phyloP scores from a whole-genome alignment of 352 stramenopile genomes.

The Globisporangium paroecandrum region DNA sequence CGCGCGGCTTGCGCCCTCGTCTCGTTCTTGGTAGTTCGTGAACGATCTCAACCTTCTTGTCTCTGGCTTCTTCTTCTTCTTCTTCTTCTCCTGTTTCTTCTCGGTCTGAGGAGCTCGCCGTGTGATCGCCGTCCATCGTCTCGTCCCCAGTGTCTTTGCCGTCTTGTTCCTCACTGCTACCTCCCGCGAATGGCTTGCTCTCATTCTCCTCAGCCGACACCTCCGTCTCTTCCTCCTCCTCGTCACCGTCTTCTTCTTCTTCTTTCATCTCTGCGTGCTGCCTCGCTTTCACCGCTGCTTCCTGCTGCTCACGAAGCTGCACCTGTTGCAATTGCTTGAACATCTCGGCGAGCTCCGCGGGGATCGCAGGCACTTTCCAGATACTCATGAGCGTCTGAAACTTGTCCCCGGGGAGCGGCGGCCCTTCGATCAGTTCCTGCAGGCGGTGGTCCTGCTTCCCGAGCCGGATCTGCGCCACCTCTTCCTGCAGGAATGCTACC shows the following conservation, averaged over 20 bases:
- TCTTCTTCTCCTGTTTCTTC: not conserved
- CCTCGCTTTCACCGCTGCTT: constrained; percentile 6
- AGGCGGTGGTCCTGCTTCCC: constrained; percentile 37
- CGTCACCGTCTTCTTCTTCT: not conserved
- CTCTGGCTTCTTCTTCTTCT: not conserved
- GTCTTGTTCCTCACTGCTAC: not conserved
- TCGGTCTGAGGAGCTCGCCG: not conserved
- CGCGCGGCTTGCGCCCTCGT: not conserved
- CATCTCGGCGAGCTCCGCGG: constrained; percentile 36
- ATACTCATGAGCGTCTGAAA: constrained; percentile 46
- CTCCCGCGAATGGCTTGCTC: not conserved
- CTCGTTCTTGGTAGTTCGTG: not conserved
- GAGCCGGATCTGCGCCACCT: constrained; percentile 42
- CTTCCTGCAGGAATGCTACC: constrained; percentile 48
- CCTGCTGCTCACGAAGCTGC: constrained; percentile 20
- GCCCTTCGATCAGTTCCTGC: constrained; percentile 29
- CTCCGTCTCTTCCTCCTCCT: not conserved
- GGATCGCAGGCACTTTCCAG: constrained; percentile 37
- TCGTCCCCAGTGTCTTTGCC: not conserved
- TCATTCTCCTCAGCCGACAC: not conserved
- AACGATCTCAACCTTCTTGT: not conserved
- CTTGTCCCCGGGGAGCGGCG: constrained; percentile 39
- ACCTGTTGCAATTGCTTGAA: constrained; percentile 38
- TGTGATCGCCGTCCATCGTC: not conserved
- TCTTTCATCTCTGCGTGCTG: constrained; percentile 8